Evolutionary conservation across 352 stramenopile genomes (phyloP), one percentile per base, ranked within the genome.

Genomic region (Phytophthora kernoviae): DNA sequence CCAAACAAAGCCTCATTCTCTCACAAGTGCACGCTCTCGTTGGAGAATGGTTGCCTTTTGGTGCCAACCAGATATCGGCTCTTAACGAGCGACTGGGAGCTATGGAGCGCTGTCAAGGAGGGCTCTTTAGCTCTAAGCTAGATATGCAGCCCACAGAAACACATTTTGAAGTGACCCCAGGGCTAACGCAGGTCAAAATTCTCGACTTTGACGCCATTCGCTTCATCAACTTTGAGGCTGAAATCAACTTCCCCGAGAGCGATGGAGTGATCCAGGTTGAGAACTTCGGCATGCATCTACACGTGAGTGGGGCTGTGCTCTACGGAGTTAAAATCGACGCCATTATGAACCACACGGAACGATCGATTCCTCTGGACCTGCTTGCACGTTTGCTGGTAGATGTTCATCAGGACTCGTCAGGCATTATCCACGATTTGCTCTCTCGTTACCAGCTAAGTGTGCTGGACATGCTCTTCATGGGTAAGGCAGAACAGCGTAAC

Each of bases 211-310:
- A 97, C 43, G 77, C 97, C 46, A 98, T 96, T 20, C 97, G 98
- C 40, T 97, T 98, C 58, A 98, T 98, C 58, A 99, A 99, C 63
- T 99, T 99, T 54, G 96, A 99, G 65, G 96, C 96, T 9, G 96
- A 99, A 63, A 99, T 99, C 66, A 91, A 98, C 50, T 98, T 98
- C 55, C 87, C 95, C 5, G 93, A 98, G 65, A 88, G 97, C 36
- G 87, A 92, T 20, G 96, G 95, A 46, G 75, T 99, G 21, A 93
- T 98, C 44, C 96, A 99, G 65, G 84, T 99, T 12, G 96, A 99
- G 70, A 99, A 96, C 50, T 99, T 99, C 71, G 97, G 97, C 4
- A 91, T 92, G 72, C 84, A 91, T 44, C 62, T 95, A 2, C 70
- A 91, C 44, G 81, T 91, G n/a, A 87, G 70, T 51, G 87, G 87